phyloP scores from a whole-genome alignment of 108 stramenopile species.

The Cyclotella atomus region DNA sequence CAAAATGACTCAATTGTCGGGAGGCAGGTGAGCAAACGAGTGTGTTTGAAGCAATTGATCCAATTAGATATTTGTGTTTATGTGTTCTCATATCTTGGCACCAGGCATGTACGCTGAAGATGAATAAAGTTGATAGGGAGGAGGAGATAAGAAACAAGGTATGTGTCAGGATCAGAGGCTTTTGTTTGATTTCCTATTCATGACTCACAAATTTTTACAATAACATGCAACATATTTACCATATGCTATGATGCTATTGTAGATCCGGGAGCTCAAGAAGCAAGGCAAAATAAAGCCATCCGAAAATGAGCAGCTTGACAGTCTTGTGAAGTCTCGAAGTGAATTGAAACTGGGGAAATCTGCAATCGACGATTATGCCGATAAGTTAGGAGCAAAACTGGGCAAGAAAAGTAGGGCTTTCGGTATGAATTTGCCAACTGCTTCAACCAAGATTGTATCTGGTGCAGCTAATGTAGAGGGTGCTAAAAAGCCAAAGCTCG shows the following conservation, averaged over 20 bases:
- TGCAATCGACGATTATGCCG: conserved; percentile 40
- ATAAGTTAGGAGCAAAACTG: conserved; percentile 35
- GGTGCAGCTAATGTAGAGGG: neutral
- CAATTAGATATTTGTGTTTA: too few species aligned
- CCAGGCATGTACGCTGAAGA: neutral
- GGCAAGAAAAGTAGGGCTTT: conserved; percentile 20
- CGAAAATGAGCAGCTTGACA: neutral
- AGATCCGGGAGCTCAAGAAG: conserved; percentile 63
- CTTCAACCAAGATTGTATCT: neutral
- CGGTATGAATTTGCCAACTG: neutral
- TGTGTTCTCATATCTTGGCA: neutral
- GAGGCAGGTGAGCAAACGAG: too few species aligned
- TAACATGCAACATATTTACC: neutral
- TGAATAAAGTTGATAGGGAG: conserved; percentile 41
- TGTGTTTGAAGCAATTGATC: too few species aligned
- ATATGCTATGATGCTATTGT: too few species aligned
- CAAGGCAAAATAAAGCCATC: conserved; percentile 50
- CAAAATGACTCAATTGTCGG: too few species aligned
- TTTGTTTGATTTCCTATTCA: too few species aligned
- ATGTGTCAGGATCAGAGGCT: neutral
- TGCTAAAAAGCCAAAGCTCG: conserved; percentile 16
- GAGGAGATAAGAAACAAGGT: conserved; percentile 69
- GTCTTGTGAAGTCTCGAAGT: neutral
- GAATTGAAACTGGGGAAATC: neutral
- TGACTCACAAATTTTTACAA: neutral